Evolutionary conservation across 23 red algal species (phyloP), one percentile per base, ranked within the genome.

Genomic region (Agarophyton chilense): DNA sequence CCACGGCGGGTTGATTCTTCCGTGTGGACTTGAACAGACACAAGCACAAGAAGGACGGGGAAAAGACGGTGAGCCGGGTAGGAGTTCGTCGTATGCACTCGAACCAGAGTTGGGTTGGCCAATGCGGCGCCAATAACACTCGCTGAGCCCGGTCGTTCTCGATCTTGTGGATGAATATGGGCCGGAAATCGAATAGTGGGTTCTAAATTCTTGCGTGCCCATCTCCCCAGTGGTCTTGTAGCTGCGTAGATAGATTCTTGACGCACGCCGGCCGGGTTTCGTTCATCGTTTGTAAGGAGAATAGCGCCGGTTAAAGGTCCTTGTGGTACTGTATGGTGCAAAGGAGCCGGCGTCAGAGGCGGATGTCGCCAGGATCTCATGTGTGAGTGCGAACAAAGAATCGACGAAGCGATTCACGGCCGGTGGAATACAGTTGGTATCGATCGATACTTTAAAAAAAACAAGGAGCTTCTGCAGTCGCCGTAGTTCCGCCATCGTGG

Each of bases 161-260:
- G 3, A 72, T 75, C 61, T 87, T 87, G 31, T 41, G 2, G 1
- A 73, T 40, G 10, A 87, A 0, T 2, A 87, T 18, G 0, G 29
- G 63, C 0, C 73, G 63, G 18, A 87, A 39, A 45, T 87, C 62
- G 52, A 87, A 87, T n/a, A 1, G 61, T 0, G 1, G 82, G 3
- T 24, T 74, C 39, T 64, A 75, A 4, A 87, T 25, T 3, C 46
- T 2, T 24, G 17, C 26, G 24, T 17, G 6, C 61, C 33, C 10
- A 49, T 28, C 6, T 51, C 43, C n/a, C 83, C 49, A 88, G 22
- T 39, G 0, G 28, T 88, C 4, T 25, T 72, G 21, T 49, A 76
- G 16, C 0, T 88, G 67, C 21, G 33, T 52, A 26, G 3, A 1
- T 0, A 88, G 17, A 66, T 88, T 88, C 34, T 33, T 70, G 10